Evolutionary conservation across 2,329 filamentous ascomycete species (phyloP), one percentile per base, ranked within the genome.

Genomic region (Aspergillus costaricaensis): DNA sequence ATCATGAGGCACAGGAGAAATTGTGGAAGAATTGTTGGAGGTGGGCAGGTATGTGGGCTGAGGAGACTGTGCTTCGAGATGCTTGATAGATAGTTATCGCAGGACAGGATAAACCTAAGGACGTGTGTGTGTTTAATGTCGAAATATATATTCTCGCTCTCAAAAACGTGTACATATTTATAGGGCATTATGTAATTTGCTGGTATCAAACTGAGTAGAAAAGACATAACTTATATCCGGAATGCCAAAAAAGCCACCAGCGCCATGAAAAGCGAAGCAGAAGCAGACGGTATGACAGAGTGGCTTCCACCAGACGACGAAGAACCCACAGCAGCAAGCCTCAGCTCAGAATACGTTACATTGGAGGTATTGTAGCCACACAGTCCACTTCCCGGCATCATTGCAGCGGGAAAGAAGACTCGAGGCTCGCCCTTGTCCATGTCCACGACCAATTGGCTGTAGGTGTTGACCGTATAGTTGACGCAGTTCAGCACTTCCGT

Each of bases 341-440:
- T 10, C 5, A 52, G 32, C 50, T 52, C 30, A 17, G 50, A 25
- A 17, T 52, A 39, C 12, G 50, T 52, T 5, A 25, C 19, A 52
- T 52, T 52, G n/a, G 17, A 21, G 4, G 27, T 19, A 52, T 52
- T 39, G 17, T 52, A 49, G 14, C 72, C 71, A 59, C 72, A 74
- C 14, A 74, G 61, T 8, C 70, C 70, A 64, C 69, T 72, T 10
- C 72, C 72, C 3, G 59, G 47, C 71, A 75, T 67, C 30, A 69
- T 55, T 5, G 60, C 17, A 0, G 57, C 62, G 2, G 72, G 73
- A 38, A 67, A 74, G 25, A 74, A 66, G 3, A 75, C 72, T 3
- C 67, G 64, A 4, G 73, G 73, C 57, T 72, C 63, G 10, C 73
- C 73, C 23, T 67, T 62, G 19, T 68, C 62, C 73, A 75, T 73